Evolutionary conservation across 805 yeast species (phyloP).

Genomic region (Candida maris): DNA sequence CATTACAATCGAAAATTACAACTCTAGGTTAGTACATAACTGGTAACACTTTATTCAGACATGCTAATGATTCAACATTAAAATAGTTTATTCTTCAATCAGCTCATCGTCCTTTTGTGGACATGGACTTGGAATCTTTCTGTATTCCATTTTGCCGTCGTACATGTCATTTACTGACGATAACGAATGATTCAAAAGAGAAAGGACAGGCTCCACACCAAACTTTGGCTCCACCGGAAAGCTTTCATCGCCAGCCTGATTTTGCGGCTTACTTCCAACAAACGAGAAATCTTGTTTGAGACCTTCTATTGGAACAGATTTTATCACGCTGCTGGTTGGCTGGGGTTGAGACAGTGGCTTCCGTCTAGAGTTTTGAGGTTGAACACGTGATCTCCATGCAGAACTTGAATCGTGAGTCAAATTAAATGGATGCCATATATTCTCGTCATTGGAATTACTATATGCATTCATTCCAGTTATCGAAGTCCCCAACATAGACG

Average conservation of each 20-base stretch:
- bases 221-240: conserved; percentile 12
- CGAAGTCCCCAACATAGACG: conserved; percentile 21
- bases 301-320: no score
- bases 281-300: conserved; percentile 1
- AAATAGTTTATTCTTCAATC: conserved; percentile 9
- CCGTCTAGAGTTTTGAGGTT: not conserved
- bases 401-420: conserved; percentile 2
- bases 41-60: not conserved
- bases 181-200: conserved; percentile 6
- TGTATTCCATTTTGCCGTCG: conserved; percentile 2
- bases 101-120: conserved; percentile 8
- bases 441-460: conserved; percentile 11
- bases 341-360: not conserved
- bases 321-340: no score
- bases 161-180: conserved; percentile 3
- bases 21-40: conserved; percentile 15
- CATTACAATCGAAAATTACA: conserved; percentile 32
- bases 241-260: not conserved
- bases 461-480: conserved; percentile 7
- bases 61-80: not conserved
- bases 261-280: not conserved
- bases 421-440: conserved; percentile 26
- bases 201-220: conserved; percentile 27
- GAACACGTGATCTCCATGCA: conserved; percentile 1
- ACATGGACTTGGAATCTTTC: conserved; percentile 1